Evolutionary conservation across 305 asterid species (phyloP), one percentile per base, ranked within the genome.

Genomic region (Galium porrigens): DNA sequence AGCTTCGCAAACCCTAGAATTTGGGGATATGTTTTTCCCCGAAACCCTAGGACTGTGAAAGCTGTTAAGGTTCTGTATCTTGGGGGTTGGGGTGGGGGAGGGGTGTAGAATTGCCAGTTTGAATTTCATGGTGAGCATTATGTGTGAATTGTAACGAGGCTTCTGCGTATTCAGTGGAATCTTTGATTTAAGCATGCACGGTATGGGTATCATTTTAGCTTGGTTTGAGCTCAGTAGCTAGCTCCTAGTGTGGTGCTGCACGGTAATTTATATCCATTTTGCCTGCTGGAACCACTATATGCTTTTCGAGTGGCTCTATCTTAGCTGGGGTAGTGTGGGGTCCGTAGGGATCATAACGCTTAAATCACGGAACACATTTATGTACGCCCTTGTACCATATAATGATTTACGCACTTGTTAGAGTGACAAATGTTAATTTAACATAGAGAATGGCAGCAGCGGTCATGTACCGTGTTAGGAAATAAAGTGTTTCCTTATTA

Each of bases 1-100:
- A 61, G 73, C 76, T 74, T 68, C 49, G 56, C 69, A 67, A 81
- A 72, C 83, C 84, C 86, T 81, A 71, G 78, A 82, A 83, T 86
- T 83, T 60, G 65, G 72, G 74, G 57, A 57, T 61, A 58, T 73
- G 69, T 63, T 65, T 77, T 65, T 66, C 70, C 65, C 85, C 73
- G 74, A 64, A 83, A 72, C 95, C 97, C 90, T 85, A 82, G 74
- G 72, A 67, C 5, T 37, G 39, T 63, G 42, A 22, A 66, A 11
- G 34, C 25, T 48, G 51, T 64, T 61, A 22, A 81, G 80, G 73
- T 64, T 81, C 51, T 39, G 32, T 52, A 61, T 65, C 6, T 52
- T 52, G 57, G 57, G 57, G 57, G 6, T 15, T 46, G 30, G 17
- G 36, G 44, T 15, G 14, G 77, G 76, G 84, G 87, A 27, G 72